Percentiles rank a stretch among this genome's conserved stretches.
Conservation (phyloP, 495 filamentous ascomycete genomes). For the Letharia lupina region DNA sequence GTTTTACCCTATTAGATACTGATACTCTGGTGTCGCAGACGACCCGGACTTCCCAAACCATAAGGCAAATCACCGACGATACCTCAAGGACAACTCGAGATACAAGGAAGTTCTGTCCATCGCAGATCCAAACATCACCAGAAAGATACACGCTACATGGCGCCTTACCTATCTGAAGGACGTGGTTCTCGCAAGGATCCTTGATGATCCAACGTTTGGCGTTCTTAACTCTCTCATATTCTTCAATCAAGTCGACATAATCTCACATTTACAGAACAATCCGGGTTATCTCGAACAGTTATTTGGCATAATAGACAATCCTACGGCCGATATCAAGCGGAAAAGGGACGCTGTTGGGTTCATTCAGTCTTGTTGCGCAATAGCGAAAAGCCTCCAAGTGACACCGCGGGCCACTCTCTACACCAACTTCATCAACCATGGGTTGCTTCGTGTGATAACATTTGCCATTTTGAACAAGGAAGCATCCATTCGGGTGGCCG, state of each 20-base stretch:
- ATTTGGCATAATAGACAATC: conserved; percentile 75
- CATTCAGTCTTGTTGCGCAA: conserved; percentile 90
- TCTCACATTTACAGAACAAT: conserved; percentile 81
- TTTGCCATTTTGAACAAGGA: conserved; percentile 81
- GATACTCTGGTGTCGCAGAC: conserved; percentile 40
- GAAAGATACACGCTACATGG: conserved; percentile 94
- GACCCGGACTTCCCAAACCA: conserved; percentile 98
- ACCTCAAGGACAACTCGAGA: conserved; percentile 75
- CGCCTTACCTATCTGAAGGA: conserved; percentile 97
- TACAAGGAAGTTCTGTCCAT: conserved; percentile 97
- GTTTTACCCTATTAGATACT: conserved; percentile 1
- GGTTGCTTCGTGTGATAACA: conserved; percentile 81
- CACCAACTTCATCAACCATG: conserved; percentile 78
- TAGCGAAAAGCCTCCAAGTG: conserved; percentile 88
- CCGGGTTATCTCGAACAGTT: conserved; percentile 70
- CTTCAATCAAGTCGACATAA: conserved; percentile 97
- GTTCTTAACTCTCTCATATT: conserved; percentile 97
- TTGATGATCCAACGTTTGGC: conserved; percentile 96
- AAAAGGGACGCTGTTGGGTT: conserved; percentile 94
- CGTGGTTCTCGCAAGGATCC: conserved; percentile 88
- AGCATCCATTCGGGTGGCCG: conserved; percentile 78
- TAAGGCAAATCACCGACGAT: conserved; percentile 95
- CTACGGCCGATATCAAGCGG: conserved; percentile 54
- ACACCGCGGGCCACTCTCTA: conserved; percentile 73
- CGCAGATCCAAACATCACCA: conserved; percentile 65